Evolutionary conservation across 208 protist species (phyloP).

Genomic region (Giardia duodenalis): DNA sequence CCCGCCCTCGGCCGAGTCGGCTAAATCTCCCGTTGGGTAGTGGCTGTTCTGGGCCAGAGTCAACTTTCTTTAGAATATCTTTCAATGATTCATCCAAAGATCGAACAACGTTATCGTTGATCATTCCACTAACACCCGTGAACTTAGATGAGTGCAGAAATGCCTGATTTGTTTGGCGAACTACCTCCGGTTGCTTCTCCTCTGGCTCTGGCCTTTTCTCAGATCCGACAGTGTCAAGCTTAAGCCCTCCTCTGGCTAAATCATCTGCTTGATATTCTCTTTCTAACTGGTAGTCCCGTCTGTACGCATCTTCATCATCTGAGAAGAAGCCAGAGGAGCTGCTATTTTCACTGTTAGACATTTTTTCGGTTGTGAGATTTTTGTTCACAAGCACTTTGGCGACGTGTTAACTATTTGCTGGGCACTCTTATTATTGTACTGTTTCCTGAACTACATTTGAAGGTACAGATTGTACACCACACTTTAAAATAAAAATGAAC

Average conservation of each 20-base stretch:
- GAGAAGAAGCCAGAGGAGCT: not conserved
- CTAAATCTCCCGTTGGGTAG: too few species aligned
- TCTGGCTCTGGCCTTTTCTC: too few species aligned
- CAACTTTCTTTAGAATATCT: too few species aligned
- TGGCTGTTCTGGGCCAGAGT: too few species aligned
- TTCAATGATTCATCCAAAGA: too few species aligned
- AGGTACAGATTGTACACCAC: too few species aligned
- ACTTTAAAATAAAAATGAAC: too few species aligned
- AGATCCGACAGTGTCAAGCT: not conserved
- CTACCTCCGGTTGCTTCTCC: not conserved
- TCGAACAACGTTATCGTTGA: not conserved
- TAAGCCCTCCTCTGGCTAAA: not conserved
- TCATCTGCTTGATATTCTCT: not conserved
- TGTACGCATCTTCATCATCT: not conserved
- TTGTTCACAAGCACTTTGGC: too few species aligned
- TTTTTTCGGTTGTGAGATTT: not conserved
- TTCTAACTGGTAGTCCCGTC: not conserved
- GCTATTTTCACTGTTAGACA: not conserved
- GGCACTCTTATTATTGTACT: too few species aligned
- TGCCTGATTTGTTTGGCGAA: not conserved
- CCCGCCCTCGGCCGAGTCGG: too few species aligned
- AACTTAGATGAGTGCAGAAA: not conserved
- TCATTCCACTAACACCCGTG: not conserved
- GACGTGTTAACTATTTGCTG: too few species aligned
- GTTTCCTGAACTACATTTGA: too few species aligned